phyloP scores from a whole-genome alignment of 2,329 filamentous ascomycete species.

The Cladosporium sp. region DNA sequence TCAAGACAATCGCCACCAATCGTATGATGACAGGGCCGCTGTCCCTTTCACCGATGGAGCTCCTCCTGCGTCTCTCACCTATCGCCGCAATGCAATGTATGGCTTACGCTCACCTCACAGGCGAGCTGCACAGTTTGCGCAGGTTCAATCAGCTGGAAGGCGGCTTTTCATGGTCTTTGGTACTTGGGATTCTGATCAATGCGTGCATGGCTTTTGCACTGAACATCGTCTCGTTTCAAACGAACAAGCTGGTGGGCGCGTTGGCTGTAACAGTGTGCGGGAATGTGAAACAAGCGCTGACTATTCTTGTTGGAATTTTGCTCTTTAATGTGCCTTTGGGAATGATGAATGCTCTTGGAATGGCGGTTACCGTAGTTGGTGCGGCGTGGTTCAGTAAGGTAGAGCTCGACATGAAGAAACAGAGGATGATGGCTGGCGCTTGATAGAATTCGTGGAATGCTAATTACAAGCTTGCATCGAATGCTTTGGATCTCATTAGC shows the following conservation, averaged over 20 bases:
- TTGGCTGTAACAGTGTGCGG: constrained; percentile 25
- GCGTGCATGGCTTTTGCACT: constrained; percentile 26
- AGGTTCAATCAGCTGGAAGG: constrained; percentile 16
- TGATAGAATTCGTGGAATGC: neutral
- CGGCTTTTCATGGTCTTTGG: constrained; percentile 11
- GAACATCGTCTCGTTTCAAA: constrained; percentile 28
- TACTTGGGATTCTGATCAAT: constrained; percentile 22
- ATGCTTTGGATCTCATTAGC: too few relatives aligned
- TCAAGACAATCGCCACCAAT: constrained; percentile 62
- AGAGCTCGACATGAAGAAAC: constrained; percentile 47
- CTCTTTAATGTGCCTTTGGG: constrained; percentile 27
- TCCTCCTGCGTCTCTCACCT: constrained; percentile 60
- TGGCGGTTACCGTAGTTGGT: constrained; percentile 52
- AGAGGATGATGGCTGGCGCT: constrained; percentile 6
- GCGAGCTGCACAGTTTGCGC: constrained; percentile 38
- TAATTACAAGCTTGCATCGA: too few relatives aligned
- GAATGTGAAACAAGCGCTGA: constrained; percentile 29
- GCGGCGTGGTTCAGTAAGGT: constrained; percentile 57
- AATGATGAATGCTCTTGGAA: constrained; percentile 50
- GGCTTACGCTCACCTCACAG: constrained; percentile 47
- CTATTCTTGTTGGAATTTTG: constrained; percentile 26
- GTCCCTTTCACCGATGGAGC: constrained; percentile 55
- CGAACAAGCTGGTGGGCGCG: constrained; percentile 29
- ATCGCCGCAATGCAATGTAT: constrained; percentile 55
- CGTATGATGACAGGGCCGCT: constrained; percentile 60